Percentiles rank a stretch among this genome's conserved stretches.
Conservation (phyloP, 805 yeast genomes). For the Lachancea waltii region DNA sequence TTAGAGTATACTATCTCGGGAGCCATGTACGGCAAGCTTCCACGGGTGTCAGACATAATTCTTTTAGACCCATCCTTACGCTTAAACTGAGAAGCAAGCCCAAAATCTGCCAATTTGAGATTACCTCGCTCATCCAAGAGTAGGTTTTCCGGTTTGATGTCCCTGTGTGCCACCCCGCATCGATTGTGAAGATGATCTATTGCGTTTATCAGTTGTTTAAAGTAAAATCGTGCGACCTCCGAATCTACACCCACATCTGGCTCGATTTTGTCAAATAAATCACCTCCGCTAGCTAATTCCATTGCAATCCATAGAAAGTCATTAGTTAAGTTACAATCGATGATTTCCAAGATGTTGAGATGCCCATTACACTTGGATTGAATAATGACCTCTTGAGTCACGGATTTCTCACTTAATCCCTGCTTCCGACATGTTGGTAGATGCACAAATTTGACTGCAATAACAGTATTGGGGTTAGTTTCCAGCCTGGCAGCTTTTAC, state of each 20-base stretch:
- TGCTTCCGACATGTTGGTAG: constrained; percentile 31
- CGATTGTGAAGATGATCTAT: constrained; percentile 51
- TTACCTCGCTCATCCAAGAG: constrained; percentile 58
- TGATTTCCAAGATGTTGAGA: constrained; percentile 51
- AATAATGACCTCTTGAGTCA: constrained; percentile 49
- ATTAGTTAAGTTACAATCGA: constrained; percentile 47
- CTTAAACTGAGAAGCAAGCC: constrained; percentile 57
- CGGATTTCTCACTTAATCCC: constrained; percentile 36
- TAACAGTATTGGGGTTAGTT: constrained; percentile 34
- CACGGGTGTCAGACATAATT: constrained; percentile 49
- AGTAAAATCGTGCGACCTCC: constrained; percentile 62
- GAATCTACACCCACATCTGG: constrained; percentile 66
- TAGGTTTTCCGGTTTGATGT: constrained; percentile 70
- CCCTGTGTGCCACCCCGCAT: constrained; percentile 68
- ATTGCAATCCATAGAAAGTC: constrained; percentile 60
- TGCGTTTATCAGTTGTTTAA: constrained; percentile 58
- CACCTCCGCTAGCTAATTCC: constrained; percentile 71
- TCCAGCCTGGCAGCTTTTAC: constrained; percentile 45
- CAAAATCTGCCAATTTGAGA: constrained; percentile 71
- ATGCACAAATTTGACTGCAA: constrained; percentile 57
- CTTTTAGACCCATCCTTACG: constrained; percentile 44
- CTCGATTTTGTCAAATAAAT: constrained; percentile 70
- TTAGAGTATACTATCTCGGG: constrained; percentile 51
- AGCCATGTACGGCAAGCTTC: constrained; percentile 75
- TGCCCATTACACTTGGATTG: constrained; percentile 55